phyloP scores from a whole-genome alignment of 1,139 yeast species.

The Hansenula sp. region DNA sequence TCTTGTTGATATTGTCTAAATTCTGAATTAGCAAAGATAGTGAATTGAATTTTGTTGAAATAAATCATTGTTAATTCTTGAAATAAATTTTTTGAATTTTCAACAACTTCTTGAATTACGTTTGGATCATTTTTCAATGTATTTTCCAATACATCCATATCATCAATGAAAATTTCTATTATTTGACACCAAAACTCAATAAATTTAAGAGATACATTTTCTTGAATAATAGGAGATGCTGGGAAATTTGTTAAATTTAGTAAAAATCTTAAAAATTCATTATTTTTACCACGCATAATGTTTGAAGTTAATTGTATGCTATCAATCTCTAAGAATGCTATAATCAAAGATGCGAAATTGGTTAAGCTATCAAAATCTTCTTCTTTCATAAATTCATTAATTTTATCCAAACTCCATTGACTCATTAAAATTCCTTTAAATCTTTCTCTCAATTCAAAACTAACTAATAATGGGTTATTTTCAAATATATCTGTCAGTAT shows the following conservation, averaged over 20 bases:
- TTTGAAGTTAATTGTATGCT: conserved; percentile 44
- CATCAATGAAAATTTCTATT: conserved; percentile 58
- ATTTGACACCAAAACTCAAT: conserved; percentile 79
- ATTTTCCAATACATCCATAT: conserved; percentile 38
- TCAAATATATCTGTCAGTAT: conserved; percentile 28
- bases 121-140: conserved; percentile 27
- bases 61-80: conserved; percentile 47
- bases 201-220: conserved; percentile 60
- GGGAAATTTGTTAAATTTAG: conserved; percentile 56
- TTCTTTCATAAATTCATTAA: conserved; percentile 33
- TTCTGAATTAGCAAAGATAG: conserved; percentile 20
- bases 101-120: conserved; percentile 24
- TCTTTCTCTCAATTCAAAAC: conserved; percentile 25
- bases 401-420: conserved; percentile 34
- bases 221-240: conserved; percentile 62
- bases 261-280: conserved; percentile 43
- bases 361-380: conserved; percentile 41
- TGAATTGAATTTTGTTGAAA: conserved; percentile 56
- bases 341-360: conserved; percentile 46
- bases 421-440: conserved; percentile 27
- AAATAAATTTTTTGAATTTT: conserved; percentile 35
- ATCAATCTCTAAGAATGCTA: conserved; percentile 48
- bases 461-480: conserved; percentile 28
- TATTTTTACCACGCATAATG: conserved; percentile 35
- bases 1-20: conserved; percentile 37